Evolutionary conservation across 305 asterid species (phyloP).

Genomic region (Fraxinus latifolia): DNA sequence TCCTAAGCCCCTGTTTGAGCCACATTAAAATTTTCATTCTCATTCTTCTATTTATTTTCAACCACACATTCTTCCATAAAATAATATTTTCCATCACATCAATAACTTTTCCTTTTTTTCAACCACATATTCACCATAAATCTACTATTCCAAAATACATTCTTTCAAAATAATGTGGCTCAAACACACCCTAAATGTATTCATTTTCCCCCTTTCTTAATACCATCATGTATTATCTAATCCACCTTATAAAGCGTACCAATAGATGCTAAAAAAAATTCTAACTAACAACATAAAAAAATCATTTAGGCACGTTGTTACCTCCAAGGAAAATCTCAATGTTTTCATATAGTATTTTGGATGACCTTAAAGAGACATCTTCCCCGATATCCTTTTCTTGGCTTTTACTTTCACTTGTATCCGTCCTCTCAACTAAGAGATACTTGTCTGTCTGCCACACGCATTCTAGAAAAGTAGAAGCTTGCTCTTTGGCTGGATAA

Average conservation of each 20-base stretch:
- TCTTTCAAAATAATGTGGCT: no score
- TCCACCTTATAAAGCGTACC: neutral
- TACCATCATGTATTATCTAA: neutral
- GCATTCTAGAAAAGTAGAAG: conserved; percentile 51
- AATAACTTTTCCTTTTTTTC: no score
- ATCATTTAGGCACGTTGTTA: conserved; percentile 22
- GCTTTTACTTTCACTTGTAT: conserved; percentile 36
- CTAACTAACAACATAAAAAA: neutral
- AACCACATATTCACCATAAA: no score
- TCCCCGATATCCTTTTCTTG: conserved; percentile 37
- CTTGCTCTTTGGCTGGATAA: conserved; percentile 63
- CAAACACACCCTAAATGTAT: no score
- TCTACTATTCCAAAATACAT: no score
- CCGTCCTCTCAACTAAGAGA: conserved; percentile 54
- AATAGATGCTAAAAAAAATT: neutral
- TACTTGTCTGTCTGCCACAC: conserved; percentile 75
- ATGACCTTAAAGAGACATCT: conserved; percentile 32
- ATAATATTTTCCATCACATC: no score
- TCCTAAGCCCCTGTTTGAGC: no score
- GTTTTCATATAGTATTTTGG: conserved; percentile 57
- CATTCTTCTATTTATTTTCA: no score
- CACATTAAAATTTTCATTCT: no score
- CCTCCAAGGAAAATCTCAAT: conserved; percentile 81
- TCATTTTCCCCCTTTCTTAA: neutral
- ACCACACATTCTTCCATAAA: no score